These are phyloP conservation scores for Leccinum aurantiacum DNA, from an alignment of 768 basidiomycete genomes.

Conservation along the genomic window DNA sequence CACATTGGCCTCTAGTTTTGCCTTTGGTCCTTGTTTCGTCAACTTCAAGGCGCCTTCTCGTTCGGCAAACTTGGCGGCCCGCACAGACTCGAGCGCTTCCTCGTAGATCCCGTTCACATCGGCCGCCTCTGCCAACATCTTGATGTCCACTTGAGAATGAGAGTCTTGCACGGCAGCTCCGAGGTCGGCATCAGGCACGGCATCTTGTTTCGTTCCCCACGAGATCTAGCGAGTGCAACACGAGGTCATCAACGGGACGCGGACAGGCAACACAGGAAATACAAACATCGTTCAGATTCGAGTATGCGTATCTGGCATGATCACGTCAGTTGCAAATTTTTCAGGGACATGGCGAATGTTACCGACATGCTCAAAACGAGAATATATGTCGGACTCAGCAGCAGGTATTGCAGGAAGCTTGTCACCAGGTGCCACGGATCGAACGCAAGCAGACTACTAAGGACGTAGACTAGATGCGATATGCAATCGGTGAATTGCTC, in stretches of 20 bases:
- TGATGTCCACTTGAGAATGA: constrained; percentile 57
- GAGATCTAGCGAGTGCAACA: constrained; percentile 55
- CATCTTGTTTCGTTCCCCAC: constrained; percentile 96
- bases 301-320: constrained; percentile 70
- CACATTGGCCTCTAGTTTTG: constrained; percentile 19
- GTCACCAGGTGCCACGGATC: constrained; percentile 98
- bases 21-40: constrained; percentile 5
- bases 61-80: constrained; percentile 47
- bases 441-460: constrained; percentile 77
- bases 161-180: constrained; percentile 82
- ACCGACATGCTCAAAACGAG: constrained; percentile 76
- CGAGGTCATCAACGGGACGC: constrained; percentile 8
- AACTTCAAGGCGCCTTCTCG: constrained; percentile 1
- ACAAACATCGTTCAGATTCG: constrained; percentile 78
- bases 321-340: constrained; percentile 22
- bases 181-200: constrained; percentile 68
- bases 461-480: constrained; percentile 58
- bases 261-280: constrained; percentile 7
- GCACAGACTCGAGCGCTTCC: constrained; percentile 76
- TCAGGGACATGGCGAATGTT: not conserved
- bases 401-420: constrained; percentile 83
- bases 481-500: not conserved
- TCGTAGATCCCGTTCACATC: constrained; percentile 85
- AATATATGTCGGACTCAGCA: constrained; percentile 81
- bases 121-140: constrained; percentile 77